phyloP scores from a whole-genome alignment of 306 rosid genomes.

The Aeschynomene evenia region DNA sequence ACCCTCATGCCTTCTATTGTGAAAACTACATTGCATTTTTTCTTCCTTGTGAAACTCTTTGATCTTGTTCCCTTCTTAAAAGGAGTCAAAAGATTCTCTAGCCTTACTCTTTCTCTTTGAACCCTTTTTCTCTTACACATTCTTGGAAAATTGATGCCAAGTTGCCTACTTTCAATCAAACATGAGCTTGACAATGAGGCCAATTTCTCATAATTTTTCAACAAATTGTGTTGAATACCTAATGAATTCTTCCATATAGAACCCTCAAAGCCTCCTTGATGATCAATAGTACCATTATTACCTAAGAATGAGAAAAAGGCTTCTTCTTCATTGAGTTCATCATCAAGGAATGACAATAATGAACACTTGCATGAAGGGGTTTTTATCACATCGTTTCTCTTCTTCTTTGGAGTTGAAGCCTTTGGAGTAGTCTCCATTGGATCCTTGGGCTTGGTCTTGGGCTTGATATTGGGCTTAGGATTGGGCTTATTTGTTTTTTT shows the following conservation, averaged over 20 bases:
- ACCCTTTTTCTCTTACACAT: slow-evolving; percentile 23
- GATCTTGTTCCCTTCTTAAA: slow-evolving; percentile 26
- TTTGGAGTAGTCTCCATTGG: slow-evolving; percentile 19
- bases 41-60: neutral
- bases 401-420: slow-evolving; percentile 31
- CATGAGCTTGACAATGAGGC: neutral
- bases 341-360: slow-evolving; percentile 3
- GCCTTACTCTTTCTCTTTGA: neutral
- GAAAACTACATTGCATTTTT: neutral
- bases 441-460: too few species aligned
- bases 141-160: neutral
- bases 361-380: neutral
- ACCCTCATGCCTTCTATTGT: neutral
- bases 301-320: slow-evolving; percentile 3
- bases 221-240: neutral
- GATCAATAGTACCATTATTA: neutral
- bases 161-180: neutral
- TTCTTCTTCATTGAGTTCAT: neutral
- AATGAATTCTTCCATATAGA: neutral
- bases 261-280: neutral
- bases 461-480: neutral
- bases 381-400: neutral
- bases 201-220: neutral
- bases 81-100: neutral
- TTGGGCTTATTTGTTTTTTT: neutral